These are phyloP conservation scores for Bombardia bombarda DNA, from an alignment of 495 filamentous ascomycete species.

Conservation along the genomic window DNA sequence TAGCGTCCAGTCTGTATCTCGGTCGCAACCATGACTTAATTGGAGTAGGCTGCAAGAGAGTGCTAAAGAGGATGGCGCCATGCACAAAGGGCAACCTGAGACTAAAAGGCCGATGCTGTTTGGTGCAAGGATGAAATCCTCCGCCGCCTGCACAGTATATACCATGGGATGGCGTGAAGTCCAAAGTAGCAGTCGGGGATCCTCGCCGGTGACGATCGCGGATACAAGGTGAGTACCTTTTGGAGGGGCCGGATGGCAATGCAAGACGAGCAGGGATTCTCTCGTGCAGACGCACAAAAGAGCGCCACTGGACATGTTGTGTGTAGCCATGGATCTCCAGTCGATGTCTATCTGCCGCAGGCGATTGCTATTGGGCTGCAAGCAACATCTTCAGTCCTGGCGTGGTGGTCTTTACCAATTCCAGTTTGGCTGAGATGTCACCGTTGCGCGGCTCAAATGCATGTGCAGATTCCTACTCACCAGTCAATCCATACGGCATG, in stretches of 20 bases:
- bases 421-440: background rate
- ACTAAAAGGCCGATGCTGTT: no score
- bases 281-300: conserved; percentile 4
- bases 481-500: no score
- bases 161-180: no score
- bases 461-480: background rate
- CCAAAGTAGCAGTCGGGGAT: background rate
- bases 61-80: no score
- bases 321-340: background rate
- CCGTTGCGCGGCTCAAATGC: background rate
- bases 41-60: no score
- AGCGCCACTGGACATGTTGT: conserved; percentile 1
- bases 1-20: no score
- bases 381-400: background rate
- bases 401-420: background rate
- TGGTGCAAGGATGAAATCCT: no score
- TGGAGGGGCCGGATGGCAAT: no score
- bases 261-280: background rate
- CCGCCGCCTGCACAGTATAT: no score
- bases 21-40: no score
- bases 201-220: background rate
- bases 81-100: no score
- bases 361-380: background rate
- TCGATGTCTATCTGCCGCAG: background rate
- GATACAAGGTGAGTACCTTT: background rate